A percentile compares a stretch with the other conserved stretches of the same genome.
phyloP scores from a whole-genome alignment of 768 basidiomycete species.

The Calocybe indica region DNA sequence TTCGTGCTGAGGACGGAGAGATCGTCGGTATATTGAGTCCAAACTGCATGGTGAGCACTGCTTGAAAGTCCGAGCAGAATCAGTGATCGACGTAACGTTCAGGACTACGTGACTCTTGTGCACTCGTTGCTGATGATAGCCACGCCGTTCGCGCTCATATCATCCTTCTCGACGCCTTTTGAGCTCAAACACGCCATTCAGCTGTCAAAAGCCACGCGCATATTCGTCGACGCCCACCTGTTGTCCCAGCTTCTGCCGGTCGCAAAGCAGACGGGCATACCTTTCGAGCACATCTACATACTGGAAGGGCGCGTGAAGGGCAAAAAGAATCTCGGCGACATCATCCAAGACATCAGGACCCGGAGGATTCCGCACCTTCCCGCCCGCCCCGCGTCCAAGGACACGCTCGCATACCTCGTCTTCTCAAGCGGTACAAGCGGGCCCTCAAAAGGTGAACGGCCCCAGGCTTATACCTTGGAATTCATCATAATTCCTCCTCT shows the following conservation, averaged over 20 bases:
- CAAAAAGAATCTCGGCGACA: constrained; percentile 34
- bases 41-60: constrained; percentile 34
- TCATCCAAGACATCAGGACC: constrained; percentile 33
- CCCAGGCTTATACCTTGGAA: not conserved
- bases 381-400: constrained; percentile 36
- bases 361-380: constrained; percentile 33
- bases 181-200: constrained; percentile 29
- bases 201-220: constrained; percentile 24
- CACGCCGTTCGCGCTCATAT: constrained; percentile 28
- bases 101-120: constrained; percentile 30
- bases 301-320: constrained; percentile 37
- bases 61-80: not conserved
- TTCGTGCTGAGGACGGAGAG: constrained; percentile 29
- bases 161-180: constrained; percentile 30
- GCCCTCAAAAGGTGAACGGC: constrained; percentile 52
- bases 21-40: constrained; percentile 50
- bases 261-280: constrained; percentile 26
- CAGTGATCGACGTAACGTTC: not conserved
- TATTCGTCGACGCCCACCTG: constrained; percentile 29
- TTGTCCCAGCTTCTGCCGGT: constrained; percentile 23
- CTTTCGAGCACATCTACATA: constrained; percentile 42
- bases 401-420: constrained; percentile 63
- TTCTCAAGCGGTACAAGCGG: constrained; percentile 81
- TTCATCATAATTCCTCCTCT: not conserved
- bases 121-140: constrained; percentile 24